phyloP scores from a whole-genome alignment of 257 asterid species.

The Perilla frutescens region DNA sequence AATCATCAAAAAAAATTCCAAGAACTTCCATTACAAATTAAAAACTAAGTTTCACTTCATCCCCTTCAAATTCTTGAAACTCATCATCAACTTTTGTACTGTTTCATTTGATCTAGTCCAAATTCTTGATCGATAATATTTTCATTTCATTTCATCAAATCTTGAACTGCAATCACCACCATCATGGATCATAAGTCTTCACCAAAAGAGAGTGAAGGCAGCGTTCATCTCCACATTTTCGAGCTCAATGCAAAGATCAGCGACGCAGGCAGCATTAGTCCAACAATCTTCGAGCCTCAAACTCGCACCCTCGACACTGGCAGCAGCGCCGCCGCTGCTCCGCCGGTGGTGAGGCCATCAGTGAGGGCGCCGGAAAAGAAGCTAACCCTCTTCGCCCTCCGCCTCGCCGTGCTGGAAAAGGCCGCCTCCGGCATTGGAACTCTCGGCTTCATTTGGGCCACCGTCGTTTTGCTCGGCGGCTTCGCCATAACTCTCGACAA shows the following conservation, averaged over 20 bases:
- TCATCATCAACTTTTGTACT: too few relatives aligned
- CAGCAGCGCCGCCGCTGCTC: constrained; percentile 36
- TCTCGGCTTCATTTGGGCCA: constrained; percentile 94
- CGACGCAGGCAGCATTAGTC: constrained; percentile 40
- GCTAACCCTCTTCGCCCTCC: constrained; percentile 87
- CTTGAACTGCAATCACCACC: background rate
- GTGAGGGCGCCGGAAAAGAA: constrained; percentile 82
- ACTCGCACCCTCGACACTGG: constrained; percentile 45
- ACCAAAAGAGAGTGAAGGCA: constrained; percentile 49
- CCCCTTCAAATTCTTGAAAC: constrained; percentile 1
- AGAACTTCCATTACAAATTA: background rate
- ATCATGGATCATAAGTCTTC: constrained; percentile 59
- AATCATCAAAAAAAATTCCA: background rate
- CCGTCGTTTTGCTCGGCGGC: constrained; percentile 95
- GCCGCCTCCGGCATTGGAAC: constrained; percentile 90
- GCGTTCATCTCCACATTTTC: constrained; percentile 63
- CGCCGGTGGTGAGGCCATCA: constrained; percentile 23
- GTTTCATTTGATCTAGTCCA: too few relatives aligned
- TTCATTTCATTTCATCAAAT: background rate
- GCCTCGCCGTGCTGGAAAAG: constrained; percentile 86
- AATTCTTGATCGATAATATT: background rate
- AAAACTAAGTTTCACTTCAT: too few relatives aligned
- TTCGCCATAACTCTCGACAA: constrained; percentile 76
- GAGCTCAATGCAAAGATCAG: constrained; percentile 41
- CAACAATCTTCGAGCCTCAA: constrained; percentile 55